Base-by-base conservation (phyloP, 345 rosid species). In the Clausena lansium region DNA sequence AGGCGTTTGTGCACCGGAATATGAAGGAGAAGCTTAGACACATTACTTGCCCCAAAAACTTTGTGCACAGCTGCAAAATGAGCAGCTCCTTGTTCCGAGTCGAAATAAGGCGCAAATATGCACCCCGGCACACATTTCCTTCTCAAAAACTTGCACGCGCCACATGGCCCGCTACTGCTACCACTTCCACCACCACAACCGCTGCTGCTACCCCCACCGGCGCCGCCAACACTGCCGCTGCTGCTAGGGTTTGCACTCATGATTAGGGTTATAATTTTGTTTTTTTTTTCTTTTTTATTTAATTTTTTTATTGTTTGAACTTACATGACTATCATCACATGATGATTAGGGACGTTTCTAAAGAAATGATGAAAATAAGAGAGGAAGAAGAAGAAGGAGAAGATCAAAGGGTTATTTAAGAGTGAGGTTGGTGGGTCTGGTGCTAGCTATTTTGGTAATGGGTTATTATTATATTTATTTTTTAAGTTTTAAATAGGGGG, bases 41-140 rank as follows among this genome's bases (percentile, higher is more conserved):
- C 98, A 73, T 95, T 95, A 78, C 98, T 93, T 0, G 98, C 98
- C 7, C 98, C 98, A 24, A 94, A 93, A 19, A 93, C 92, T 78
- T 87, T 91, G 69, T 93, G 98, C 24, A 93, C 97, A 10, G 94
- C 96, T 5, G 97, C 98, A 28, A 95, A 93, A 78, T 93, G 89
- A 69, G 91, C 90, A 20, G 97, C 89, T 1, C 94, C 95, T 84
- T 95, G 97, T 78, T 95, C 98, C 3, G 98, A 87, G 55, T 91
- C 95, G 59, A 93, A 95, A 70, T 93, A 89, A 0, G 98, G 98
- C 0, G 97, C 95, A 72, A 93, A 93, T 47, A 92, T 88, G 78
- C 98, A 95, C 5, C 94, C 95, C 0, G 85, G 88, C 7, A 92
- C 88, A 74, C 98, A 95, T 83, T 93, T 95, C 77, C 95, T 86